Evolutionary conservation across 129 eudicot genomes (phyloP).

Genomic region (Sambucus nigra): DNA sequence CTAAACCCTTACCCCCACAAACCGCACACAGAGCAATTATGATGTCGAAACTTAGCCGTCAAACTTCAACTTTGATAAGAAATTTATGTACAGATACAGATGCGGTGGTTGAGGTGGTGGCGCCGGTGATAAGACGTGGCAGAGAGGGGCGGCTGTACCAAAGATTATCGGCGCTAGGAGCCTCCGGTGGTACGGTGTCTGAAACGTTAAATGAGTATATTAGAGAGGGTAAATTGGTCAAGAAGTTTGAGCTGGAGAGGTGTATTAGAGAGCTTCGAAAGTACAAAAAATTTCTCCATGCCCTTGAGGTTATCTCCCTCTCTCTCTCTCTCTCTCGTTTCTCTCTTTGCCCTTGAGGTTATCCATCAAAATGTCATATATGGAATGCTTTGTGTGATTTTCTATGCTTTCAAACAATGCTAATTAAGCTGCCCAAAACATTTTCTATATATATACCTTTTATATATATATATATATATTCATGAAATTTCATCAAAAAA

Average conservation of each 20-base stretch:
- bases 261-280: conserved; percentile 52
- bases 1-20: too few species aligned
- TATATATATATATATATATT: too few species aligned
- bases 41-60: conserved; percentile 19
- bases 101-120: conserved; percentile 6
- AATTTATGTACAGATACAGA: conserved; percentile 17
- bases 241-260: conserved; percentile 33
- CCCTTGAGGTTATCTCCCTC: conserved; percentile 37
- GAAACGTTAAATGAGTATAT: conserved; percentile 34
- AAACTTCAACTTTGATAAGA: conserved; percentile 9
- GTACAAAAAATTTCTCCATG: conserved; percentile 33
- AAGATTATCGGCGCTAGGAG: conserved; percentile 50
- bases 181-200: conserved; percentile 27
- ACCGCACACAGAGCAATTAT: conserved; percentile 5
- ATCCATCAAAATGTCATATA: background rate
- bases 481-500: too few species aligned
- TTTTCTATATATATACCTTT: too few species aligned
- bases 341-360: background rate
- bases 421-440: too few species aligned
- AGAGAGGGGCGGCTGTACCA: conserved; percentile 25
- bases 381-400: background rate
- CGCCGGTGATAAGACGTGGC: conserved; percentile 10
- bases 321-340: background rate
- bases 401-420: background rate
- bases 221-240: conserved; percentile 37